Evolutionary conservation across 2,329 filamentous ascomycete species (phyloP), one percentile per base, ranked within the genome.

Genomic region (Chaetomium globosum): DNA sequence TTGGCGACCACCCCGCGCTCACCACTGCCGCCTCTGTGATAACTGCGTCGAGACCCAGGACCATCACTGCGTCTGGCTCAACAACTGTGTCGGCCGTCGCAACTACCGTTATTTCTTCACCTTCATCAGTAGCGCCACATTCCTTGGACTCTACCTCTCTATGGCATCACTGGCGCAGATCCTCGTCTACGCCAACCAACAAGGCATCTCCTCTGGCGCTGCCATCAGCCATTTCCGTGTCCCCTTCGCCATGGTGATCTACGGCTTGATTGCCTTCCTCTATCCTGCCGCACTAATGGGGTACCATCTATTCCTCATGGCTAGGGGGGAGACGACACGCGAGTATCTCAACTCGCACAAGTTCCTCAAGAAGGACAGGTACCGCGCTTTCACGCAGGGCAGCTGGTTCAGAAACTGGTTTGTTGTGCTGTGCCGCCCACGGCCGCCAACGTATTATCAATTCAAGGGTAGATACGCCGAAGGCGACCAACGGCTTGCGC

Each of bases 81-180:
- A 99, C 80, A 99, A 99, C 77, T 99, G 95, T 71, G 90, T 99
- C 58, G 95, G 95, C 52, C 89, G 94, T 70, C 91, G 95, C 73
- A 99, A 99, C 79, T 99, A 99, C 79, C 92, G 95, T 69, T 98
- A 94, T 77, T 99, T 99, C 78, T 97, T 98, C 76, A 86, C 90
- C 12, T 99, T 97, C 77, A 88, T 99, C 69, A 87, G 87, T 61
- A 87, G 89, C 16, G 87, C 87, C n/a, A 92, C 92, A 0, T 70
- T 97, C 39, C 83, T 97, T 21, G 85, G 89, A 0, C 74, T 93
- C 19, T 94, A 91, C 72, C 83, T 98, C 54, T 81, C 95, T 33
- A 91, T 83, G 23, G 88, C 90, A 28, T 92, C 87, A 67, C 81
- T 97, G n/a, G 86, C 88, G 2, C 95, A 98, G 74, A 82, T 97